These are phyloP conservation scores for Aureobasidium leucospermi DNA, from an alignment of 2,329 filamentous ascomycete genomes.

Conservation along the genomic window DNA sequence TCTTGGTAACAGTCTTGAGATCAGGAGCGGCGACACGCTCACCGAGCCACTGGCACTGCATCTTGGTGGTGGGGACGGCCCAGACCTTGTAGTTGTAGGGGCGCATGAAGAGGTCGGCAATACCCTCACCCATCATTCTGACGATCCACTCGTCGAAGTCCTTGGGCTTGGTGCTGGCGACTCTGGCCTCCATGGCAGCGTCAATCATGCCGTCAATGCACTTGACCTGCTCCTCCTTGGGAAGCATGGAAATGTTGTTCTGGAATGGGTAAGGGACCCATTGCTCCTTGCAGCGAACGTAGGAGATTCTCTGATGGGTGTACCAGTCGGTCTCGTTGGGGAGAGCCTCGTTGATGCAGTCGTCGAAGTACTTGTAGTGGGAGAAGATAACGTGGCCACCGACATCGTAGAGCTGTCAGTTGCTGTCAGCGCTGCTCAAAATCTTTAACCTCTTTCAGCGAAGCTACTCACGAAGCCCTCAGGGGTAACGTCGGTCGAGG, in stretches of 20 bases:
- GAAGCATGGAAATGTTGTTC: constrained; percentile 98
- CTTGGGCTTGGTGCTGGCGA: constrained; percentile 84
- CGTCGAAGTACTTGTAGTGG: constrained; percentile 99
- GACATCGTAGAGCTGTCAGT: constrained; percentile 83
- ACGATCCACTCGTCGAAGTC: constrained; percentile 98
- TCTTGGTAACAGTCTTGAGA: constrained; percentile 86
- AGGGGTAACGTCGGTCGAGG: constrained; percentile 86
- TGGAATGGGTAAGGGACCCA: constrained; percentile 99
- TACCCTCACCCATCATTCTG: constrained; percentile 78
- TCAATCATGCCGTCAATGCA: constrained; percentile 96
- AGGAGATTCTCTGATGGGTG: constrained; percentile 96
- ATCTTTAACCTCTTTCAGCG: neutral
- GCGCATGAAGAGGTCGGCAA: constrained; percentile 96
- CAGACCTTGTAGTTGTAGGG: constrained; percentile 99
- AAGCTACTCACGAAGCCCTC: constrained; percentile 86
- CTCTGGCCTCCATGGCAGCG: constrained; percentile 77
- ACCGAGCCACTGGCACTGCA: constrained; percentile 98
- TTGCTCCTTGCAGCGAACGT: constrained; percentile 90
- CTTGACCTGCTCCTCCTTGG: constrained; percentile 92
- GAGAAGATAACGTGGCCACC: constrained; percentile 98
- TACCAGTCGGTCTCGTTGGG: constrained; percentile 95
- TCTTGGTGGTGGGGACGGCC: constrained; percentile 98
- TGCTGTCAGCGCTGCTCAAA: constrained; percentile 11
- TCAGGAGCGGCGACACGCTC: constrained; percentile 97
- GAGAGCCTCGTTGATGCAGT: constrained; percentile 94